Percentiles rank a stretch among this genome's conserved stretches.
phyloP scores from a whole-genome alignment of 768 basidiomycete genomes.

The Suillus weaverae region DNA sequence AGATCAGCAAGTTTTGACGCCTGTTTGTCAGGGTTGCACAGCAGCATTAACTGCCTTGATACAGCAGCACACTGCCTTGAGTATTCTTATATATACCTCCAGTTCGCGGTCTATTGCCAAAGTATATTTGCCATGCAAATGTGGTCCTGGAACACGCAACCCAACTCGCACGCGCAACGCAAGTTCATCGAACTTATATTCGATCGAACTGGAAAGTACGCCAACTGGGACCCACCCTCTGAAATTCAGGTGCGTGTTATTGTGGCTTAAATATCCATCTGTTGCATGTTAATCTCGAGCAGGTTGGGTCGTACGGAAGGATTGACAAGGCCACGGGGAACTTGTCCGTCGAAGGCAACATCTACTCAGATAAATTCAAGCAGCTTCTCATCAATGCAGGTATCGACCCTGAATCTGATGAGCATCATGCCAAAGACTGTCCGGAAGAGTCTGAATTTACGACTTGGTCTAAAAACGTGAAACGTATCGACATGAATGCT shows the following conservation, averaged over 20 bases:
- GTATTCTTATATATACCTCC: neutral
- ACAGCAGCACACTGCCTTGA: neutral
- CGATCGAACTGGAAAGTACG: constrained; percentile 25
- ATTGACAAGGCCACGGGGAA: constrained; percentile 22
- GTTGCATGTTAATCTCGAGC: neutral
- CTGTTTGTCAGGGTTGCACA: neutral
- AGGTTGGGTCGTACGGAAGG: constrained; percentile 26
- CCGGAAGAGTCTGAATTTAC: constrained; percentile 15
- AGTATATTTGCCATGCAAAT: neutral
- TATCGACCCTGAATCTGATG: neutral
- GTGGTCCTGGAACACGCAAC: constrained; percentile 1
- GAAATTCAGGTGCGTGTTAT: constrained; percentile 17
- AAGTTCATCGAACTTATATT: constrained; percentile 28
- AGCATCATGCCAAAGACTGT: constrained; percentile 9
- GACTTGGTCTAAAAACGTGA: constrained; percentile 13
- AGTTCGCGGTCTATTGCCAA: neutral
- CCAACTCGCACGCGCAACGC: constrained; percentile 15
- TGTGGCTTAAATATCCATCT: neutral
- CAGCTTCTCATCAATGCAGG: neutral
- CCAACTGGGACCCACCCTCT: constrained; percentile 29
- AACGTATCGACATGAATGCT: constrained; percentile 7
- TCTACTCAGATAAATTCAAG: constrained; percentile 1
- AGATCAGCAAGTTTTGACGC: neutral
- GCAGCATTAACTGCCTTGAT: neutral
- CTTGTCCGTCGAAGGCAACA: constrained; percentile 24